A percentile compares a stretch with the other conserved stretches of the same genome.
Evolutionary conservation across 495 filamentous ascomycete species (phyloP).

Genomic region (Glutinoglossum americanum): DNA sequence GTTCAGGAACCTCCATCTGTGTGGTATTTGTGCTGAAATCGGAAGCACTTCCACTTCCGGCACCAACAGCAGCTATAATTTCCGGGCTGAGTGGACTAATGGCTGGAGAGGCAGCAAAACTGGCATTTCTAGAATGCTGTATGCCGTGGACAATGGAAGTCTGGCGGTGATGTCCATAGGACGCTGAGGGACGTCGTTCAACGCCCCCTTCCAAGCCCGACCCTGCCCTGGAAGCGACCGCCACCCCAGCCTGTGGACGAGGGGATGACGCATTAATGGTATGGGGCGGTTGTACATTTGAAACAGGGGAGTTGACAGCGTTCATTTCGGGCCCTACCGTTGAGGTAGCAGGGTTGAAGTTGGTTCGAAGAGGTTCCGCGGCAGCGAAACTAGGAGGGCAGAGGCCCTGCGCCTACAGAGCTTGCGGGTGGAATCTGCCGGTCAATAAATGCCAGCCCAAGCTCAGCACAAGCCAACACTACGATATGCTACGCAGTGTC

Average conservation of each 20-base stretch:
- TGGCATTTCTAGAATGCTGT: conserved; percentile 81
- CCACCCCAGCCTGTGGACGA: conserved; percentile 32
- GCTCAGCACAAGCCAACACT: neutral
- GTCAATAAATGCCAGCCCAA: neutral
- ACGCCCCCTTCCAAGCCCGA: conserved; percentile 26
- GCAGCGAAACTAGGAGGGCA: neutral
- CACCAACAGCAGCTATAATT: conserved; percentile 31
- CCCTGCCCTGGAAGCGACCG: conserved; percentile 19
- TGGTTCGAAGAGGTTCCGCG: neutral
- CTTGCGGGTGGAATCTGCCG: neutral
- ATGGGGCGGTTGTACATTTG: conserved; percentile 23
- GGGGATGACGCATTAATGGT: conserved; percentile 19
- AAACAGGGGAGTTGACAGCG: conserved; percentile 3
- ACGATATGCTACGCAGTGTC: neutral
- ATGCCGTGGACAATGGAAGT: conserved; percentile 88
- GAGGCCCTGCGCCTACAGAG: neutral
- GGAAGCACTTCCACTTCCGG: neutral
- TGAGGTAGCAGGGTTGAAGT: neutral
- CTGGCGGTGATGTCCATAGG: conserved; percentile 80
- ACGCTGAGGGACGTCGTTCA: conserved; percentile 45
- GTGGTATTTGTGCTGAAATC: neutral
- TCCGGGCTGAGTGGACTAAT: conserved; percentile 69
- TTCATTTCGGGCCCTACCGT: neutral
- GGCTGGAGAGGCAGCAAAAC: conserved; percentile 39
- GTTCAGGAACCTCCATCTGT: neutral